Conservation (phyloP, 2,329 filamentous ascomycete species). For the Phoma sp. region DNA sequence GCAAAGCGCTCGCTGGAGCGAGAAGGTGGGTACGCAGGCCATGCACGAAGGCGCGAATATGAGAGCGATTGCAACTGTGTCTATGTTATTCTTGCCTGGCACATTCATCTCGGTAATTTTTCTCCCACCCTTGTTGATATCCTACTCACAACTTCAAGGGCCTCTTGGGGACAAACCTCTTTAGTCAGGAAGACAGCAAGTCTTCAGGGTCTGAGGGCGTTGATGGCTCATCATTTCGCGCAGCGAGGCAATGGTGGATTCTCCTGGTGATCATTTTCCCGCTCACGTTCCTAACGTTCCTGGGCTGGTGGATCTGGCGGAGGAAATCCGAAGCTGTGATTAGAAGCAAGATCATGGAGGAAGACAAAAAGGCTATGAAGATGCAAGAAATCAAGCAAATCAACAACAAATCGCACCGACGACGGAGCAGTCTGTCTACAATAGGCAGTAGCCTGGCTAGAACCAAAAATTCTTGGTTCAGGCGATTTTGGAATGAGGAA, state of each 20-base stretch:
- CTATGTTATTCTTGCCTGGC: background rate
- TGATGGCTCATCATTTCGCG: background rate
- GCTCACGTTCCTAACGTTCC: background rate
- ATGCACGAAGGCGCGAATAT: conserved; percentile 19
- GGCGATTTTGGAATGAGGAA: background rate
- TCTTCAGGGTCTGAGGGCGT: too few relatives aligned
- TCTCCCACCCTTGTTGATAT: too few relatives aligned
- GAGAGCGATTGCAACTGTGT: conserved; percentile 7
- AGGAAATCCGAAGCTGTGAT: background rate
- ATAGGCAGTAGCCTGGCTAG: conserved; percentile 2
- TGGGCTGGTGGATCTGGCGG: background rate
- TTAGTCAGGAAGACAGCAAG: background rate
- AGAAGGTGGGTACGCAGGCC: conserved; percentile 13
- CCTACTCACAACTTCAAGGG: too few relatives aligned
- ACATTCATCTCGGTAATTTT: background rate
- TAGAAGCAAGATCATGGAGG: background rate
- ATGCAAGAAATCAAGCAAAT: background rate
- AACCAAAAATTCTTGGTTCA: background rate
- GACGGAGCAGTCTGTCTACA: background rate
- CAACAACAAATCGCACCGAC: background rate
- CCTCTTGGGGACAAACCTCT: background rate
- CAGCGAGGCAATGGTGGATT: background rate
- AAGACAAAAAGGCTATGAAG: background rate
- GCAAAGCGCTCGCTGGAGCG: conserved; percentile 12
- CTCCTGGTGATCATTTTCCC: background rate